phyloP scores from a whole-genome alignment of 1,139 yeast species.

The Meyerozyma elateridarum region DNA sequence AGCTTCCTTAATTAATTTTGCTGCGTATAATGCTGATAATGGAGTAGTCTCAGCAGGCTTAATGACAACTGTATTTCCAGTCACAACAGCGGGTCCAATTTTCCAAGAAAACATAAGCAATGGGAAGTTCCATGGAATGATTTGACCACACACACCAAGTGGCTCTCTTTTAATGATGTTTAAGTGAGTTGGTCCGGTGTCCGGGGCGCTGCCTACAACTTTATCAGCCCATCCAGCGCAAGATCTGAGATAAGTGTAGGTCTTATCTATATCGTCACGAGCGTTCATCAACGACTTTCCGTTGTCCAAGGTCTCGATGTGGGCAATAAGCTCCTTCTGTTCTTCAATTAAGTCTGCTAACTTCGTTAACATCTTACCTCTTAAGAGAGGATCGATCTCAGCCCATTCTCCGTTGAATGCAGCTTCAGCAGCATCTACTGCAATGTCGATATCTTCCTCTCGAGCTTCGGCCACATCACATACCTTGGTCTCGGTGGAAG shows the following conservation, averaged over 20 bases:
- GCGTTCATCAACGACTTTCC: constrained; percentile 15
- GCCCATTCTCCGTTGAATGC: constrained; percentile 35
- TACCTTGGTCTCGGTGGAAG: constrained; percentile 54
- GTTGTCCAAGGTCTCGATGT: constrained; percentile 15
- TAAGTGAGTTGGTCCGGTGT: constrained; percentile 22
- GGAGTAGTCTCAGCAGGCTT: constrained; percentile 35
- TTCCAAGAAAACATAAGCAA: constrained; percentile 35
- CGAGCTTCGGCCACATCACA: constrained; percentile 52
- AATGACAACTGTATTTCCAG: constrained; percentile 32
- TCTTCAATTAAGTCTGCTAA: constrained; percentile 14
- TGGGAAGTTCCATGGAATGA: constrained; percentile 38
- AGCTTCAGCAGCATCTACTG: constrained; percentile 52
- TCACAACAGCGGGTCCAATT: constrained; percentile 30
- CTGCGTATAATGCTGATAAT: constrained; percentile 27
- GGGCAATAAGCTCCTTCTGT: constrained; percentile 14
- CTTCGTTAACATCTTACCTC: constrained; percentile 12
- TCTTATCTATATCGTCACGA: constrained; percentile 15
- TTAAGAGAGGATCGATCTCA: constrained; percentile 13
- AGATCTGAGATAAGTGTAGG: constrained; percentile 22
- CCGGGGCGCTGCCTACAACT: constrained; percentile 19
- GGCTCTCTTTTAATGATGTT: constrained; percentile 28
- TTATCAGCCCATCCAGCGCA: constrained; percentile 27
- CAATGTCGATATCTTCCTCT: constrained; percentile 53
- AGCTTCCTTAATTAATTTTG: constrained; percentile 25
- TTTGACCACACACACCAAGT: constrained; percentile 35